Evolutionary conservation across 1,284 basidiomycete species (phyloP), one percentile per base, ranked within the genome.

Genomic region (Trichosporon sp.): DNA sequence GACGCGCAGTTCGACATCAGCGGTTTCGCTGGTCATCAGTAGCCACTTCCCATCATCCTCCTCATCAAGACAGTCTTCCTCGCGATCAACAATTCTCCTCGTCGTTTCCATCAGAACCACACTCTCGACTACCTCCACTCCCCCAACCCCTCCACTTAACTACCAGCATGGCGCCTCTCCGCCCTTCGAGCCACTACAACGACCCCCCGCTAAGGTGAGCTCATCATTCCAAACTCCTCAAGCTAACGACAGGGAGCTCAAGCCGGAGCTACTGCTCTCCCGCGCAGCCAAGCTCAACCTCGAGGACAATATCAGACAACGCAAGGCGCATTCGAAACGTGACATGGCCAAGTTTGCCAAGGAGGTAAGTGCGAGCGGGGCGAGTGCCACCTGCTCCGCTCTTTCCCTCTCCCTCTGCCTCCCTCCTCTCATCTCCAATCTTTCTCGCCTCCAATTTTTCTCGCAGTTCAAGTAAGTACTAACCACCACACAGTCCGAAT

Each of bases 331-430:
- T 8, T 72, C 71, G 4, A 72, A 69, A 69, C 71, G 73, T n/a
- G 73, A 74, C 69, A 32, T 48, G 4, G 69, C 65, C 16, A 74
- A 74, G 73, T 68, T 68, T 19, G 38, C 46, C 16, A 72, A 72
- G 32, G 70, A 74, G 69, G 73, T 74, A 61, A 66, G 73, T 66
- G 5, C 26, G 61, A 48, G 51, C 51, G 51, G 1, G 11, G 38
- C 38, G 38, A 40, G 38, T 48, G n/a, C 51, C 40, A 43, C 11
- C 12, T 43, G 37, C 37, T 14, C 40, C 40, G 40, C 37, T 38
- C 37, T 10, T 38, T 7, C 37, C 37, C 5, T 38, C n/a, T 6
- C 37, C 38, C 38, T 40, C 38, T 12, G 8, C 38, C 11, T 40
- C 38, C 12, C 66, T 6, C 16, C 66, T n/a, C 16, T 12, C 32